Conservation (phyloP, 2,329 filamentous ascomycete genomes). For the Zymoseptoria brevis region DNA sequence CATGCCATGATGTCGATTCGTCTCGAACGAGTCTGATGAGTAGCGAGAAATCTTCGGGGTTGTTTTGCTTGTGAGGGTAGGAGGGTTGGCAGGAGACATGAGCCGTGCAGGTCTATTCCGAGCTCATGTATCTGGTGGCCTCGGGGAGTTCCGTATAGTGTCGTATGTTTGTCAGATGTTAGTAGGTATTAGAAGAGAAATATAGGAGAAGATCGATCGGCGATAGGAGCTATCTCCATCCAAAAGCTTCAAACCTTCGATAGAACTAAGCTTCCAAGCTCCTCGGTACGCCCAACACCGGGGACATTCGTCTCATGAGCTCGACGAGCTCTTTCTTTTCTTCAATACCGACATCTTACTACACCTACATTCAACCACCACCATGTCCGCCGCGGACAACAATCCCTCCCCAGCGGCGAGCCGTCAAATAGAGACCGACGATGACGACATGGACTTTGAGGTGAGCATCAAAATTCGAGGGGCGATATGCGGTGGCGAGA, state of each 20-base stretch:
- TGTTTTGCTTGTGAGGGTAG: too few species aligned
- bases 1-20: too few species aligned
- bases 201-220: too few species aligned
- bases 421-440: constrained; percentile 16
- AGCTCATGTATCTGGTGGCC: too few species aligned
- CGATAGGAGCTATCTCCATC: too few species aligned
- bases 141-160: too few species aligned
- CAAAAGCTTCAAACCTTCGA: neutral
- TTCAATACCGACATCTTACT: neutral
- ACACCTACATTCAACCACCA: neutral
- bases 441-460: constrained; percentile 48
- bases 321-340: neutral
- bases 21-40: too few species aligned
- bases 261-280: neutral
- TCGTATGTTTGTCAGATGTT: too few species aligned
- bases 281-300: neutral
- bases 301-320: neutral
- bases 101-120: too few species aligned
- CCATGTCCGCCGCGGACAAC: neutral
- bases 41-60: too few species aligned
- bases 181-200: too few species aligned
- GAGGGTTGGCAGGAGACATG: too few species aligned
- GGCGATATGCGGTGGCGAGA: neutral
- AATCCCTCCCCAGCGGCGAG: neutral
- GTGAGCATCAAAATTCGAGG: constrained; percentile 11